These are phyloP conservation scores for Aspergillus alliaceus DNA, from an alignment of 2,329 filamentous ascomycete genomes.

Conservation along the genomic window DNA sequence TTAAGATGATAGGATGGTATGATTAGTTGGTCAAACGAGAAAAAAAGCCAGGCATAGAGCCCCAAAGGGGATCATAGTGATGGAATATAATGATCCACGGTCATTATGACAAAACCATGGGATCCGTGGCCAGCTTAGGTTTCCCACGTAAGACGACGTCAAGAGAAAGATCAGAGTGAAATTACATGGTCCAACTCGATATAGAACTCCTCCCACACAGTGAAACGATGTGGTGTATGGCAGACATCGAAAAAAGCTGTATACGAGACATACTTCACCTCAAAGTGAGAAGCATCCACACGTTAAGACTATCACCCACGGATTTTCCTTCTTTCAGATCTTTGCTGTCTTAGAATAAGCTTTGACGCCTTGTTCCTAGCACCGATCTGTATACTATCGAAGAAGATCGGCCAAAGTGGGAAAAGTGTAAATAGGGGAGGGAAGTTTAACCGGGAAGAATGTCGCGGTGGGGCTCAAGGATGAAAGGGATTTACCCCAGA, in stretches of 20 bases:
- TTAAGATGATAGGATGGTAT: too few relatives aligned
- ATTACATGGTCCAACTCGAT: not conserved
- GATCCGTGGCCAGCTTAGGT: too few relatives aligned
- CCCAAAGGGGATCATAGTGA: not conserved
- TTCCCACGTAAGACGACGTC: too few relatives aligned
- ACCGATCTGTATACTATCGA: not conserved
- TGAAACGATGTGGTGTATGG: not conserved
- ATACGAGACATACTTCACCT: not conserved
- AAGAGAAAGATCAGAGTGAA: not conserved
- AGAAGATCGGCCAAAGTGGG: not conserved
- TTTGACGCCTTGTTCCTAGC: not conserved
- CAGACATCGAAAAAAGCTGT: not conserved
- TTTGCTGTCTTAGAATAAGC: not conserved
- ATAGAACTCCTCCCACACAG: not conserved
- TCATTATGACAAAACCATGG: not conserved
- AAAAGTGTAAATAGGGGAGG: constrained; percentile 5
- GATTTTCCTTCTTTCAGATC: not conserved
- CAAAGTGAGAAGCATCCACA: not conserved
- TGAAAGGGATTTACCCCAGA: not conserved
- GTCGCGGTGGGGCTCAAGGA: constrained; percentile 1
- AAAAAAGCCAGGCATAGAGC: not conserved
- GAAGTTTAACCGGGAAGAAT: not conserved
- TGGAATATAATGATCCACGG: not conserved
- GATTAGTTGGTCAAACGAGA: too few relatives aligned
- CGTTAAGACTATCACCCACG: not conserved